Conservation (phyloP, 176 grass and related monocot species). For the Carex littledalei region DNA sequence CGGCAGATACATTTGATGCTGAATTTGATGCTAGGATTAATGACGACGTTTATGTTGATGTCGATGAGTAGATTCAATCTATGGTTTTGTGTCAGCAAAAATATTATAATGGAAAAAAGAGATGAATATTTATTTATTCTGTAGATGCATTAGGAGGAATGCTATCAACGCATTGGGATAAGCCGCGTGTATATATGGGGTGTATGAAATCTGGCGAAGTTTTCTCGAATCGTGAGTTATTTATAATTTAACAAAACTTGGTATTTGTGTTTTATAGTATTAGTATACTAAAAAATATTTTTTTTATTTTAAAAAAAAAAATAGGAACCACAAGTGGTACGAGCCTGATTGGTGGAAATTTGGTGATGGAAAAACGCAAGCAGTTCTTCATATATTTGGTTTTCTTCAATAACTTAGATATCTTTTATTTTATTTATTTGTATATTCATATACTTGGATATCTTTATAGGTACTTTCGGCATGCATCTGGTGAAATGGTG, state of each 20-base stretch:
- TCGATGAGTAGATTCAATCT: slow-evolving; percentile 53
- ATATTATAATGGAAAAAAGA: slow-evolving; percentile 13
- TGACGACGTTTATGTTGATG: slow-evolving; percentile 96
- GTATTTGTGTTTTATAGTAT: slow-evolving; percentile 3
- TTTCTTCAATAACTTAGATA: slow-evolving; percentile 22
- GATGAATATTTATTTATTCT: slow-evolving; percentile 27
- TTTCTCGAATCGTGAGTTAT: slow-evolving; percentile 92
- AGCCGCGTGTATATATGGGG: slow-evolving; percentile 80
- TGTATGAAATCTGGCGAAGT: slow-evolving; percentile 99
- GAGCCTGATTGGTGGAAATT: slow-evolving; percentile 99
- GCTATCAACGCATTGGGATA: slow-evolving; percentile 73
- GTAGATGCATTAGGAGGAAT: slow-evolving; percentile 86
- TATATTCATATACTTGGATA: slow-evolving; percentile 29
- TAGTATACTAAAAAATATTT: slow-evolving; percentile 17
- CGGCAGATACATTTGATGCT: slow-evolving; percentile 77
- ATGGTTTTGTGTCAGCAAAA: neutral
- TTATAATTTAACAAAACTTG: slow-evolving; percentile 17
- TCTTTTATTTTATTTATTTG: neutral
- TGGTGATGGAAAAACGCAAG: slow-evolving; percentile 97
- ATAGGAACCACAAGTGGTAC: slow-evolving; percentile 91
- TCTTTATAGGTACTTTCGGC: slow-evolving; percentile 79
- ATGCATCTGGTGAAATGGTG: slow-evolving; percentile 94
- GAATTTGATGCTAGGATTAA: slow-evolving; percentile 94
- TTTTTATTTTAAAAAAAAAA: slow-evolving; percentile 31
- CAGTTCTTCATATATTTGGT: slow-evolving; percentile 9